Percentiles rank a stretch among this genome's conserved stretches.
These are phyloP conservation scores for Termitomyces sp. DNA, from an alignment of 768 basidiomycete genomes.

Conservation along the genomic window DNA sequence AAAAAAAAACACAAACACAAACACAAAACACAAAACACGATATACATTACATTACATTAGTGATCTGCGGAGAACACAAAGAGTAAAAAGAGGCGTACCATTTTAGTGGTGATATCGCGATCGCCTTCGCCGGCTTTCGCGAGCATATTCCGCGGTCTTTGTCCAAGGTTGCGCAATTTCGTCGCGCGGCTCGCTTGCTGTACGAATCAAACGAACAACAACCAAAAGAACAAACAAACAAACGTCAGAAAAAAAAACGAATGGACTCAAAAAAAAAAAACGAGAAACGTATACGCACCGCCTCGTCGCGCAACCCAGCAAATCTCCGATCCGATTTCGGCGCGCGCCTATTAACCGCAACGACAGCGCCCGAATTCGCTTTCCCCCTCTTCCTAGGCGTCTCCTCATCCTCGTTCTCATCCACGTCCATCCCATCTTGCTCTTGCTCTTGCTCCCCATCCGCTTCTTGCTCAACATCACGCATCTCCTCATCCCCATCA, in stretches of 20 bases:
- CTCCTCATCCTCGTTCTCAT: conserved; percentile 43
- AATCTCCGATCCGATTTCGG: conserved; percentile 72
- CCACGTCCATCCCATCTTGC: conserved; percentile 36
- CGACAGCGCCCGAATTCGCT: conserved; percentile 53
- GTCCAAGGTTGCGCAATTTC: conserved; percentile 81
- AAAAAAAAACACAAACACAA: too few relatives aligned
- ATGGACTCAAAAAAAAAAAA: not conserved
- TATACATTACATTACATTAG: too few relatives aligned
- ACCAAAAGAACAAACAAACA: not conserved
- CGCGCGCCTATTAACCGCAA: conserved; percentile 42
- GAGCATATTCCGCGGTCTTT: conserved; percentile 80
- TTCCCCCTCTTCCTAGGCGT: conserved; percentile 57
- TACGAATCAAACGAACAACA: too few relatives aligned
- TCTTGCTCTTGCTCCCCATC: conserved; percentile 17
- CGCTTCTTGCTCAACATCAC: conserved; percentile 38
- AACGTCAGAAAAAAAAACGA: conserved; percentile 7
- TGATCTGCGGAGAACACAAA: conserved; percentile 1
- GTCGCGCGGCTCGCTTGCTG: conserved; percentile 79
- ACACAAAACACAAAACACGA: too few relatives aligned
- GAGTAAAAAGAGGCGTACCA: conserved; percentile 38
- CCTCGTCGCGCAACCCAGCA: conserved; percentile 74
- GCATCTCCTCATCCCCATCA: conserved; percentile 58
- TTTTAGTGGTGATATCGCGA: conserved; percentile 75
- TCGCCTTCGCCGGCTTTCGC: conserved; percentile 92
- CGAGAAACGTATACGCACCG: conserved; percentile 38